Evolutionary conservation across 2,329 filamentous ascomycete species (phyloP), one percentile per base, ranked within the genome.

Genomic region (Xylariaceae sp.): DNA sequence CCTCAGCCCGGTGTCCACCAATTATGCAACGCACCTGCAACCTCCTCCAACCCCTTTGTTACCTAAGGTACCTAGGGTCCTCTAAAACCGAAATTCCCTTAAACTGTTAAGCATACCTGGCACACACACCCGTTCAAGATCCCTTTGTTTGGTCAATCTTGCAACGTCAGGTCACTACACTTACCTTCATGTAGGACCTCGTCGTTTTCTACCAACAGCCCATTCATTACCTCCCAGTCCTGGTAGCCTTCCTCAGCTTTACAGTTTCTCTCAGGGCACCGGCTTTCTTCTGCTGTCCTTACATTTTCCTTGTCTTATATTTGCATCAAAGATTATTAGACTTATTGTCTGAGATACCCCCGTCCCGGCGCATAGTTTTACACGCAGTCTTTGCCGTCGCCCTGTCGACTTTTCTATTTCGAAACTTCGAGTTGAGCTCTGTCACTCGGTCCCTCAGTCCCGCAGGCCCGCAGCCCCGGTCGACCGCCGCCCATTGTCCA

Each of bases 271-370:
- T 37, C 32, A 12, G 14, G 32, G 32, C 6, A 3, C 32, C 32
- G 6, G 32, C 32, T 37, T 37, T 14, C 32, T 37, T 37, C 32
- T 12, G 32, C 32, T 37, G 32, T 37, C 14, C 6, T 7, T 12
- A 37, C 14, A 37, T 37, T 37, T 37, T 14, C 32, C 32, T 37
- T 37, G 32, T 37, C 32, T 37, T 37, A 37, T 37, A 37, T 12
- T 37, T 37, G 32, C 32, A 37, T 37, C 32, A 37, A 37, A 37
- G 32, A 37, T 37, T 37, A 37, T 16, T 37, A 37, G 32, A 37
- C 21, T 40, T 48, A 19, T 21, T 40, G 29, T 48, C 46, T 37
- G 46, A 48, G 46, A 48, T 48, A 48, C 46, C 46, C 46, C 16
- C 46, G 32, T 14, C 32, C 5, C 14, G 9, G 32, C 32, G 29